phyloP scores from a whole-genome alignment of 108 stramenopile species.

The Discostella stelligeroides region DNA sequence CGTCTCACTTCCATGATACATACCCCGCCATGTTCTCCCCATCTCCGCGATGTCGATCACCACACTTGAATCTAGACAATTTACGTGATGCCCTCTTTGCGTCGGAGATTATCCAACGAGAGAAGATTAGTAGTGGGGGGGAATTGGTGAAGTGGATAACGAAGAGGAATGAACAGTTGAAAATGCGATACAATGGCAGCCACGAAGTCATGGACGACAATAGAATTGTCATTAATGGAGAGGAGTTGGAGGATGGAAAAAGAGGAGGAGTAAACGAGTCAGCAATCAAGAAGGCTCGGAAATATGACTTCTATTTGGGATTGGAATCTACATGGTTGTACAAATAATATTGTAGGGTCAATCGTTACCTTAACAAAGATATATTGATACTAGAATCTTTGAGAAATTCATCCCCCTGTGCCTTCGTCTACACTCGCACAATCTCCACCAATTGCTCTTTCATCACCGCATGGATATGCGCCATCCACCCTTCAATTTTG shows the following conservation, averaged over 20 bases:
- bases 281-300: constrained; percentile 74
- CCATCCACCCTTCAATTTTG: constrained; percentile 54
- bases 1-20: constrained; percentile 45
- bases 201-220: background rate
- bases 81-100: constrained; percentile 85
- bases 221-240: background rate
- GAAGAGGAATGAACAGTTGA: constrained; percentile 58
- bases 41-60: constrained; percentile 73
- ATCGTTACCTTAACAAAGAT: constrained; percentile 70
- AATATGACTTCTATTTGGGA: constrained; percentile 79
- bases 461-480: constrained; percentile 55
- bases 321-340: constrained; percentile 72
- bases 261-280: constrained; percentile 28
- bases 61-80: constrained; percentile 88
- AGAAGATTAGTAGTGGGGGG: constrained; percentile 52
- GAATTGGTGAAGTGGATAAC: constrained; percentile 62
- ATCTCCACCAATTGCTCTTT: constrained; percentile 81
- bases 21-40: constrained; percentile 87
- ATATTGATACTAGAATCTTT: too few relatives aligned
- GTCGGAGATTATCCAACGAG: constrained; percentile 60
- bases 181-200: constrained; percentile 14
- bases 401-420: constrained; percentile 72
- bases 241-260: constrained; percentile 15
- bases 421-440: constrained; percentile 65
- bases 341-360: constrained; percentile 55